Conservation (phyloP, 352 stramenopile species). For the Pilasporangium apinafurcum region DNA sequence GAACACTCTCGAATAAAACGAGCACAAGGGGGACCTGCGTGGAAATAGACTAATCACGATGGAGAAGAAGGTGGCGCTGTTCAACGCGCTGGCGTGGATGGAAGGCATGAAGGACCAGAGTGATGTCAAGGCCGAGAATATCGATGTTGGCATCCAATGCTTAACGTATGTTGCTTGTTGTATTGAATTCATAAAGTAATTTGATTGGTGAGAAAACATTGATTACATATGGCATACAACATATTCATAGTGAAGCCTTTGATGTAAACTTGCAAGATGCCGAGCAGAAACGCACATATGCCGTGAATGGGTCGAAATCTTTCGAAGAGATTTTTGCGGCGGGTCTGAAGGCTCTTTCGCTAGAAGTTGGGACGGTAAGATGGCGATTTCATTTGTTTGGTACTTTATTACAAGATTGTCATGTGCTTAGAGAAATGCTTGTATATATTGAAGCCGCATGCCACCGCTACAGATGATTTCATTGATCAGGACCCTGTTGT, state of each 20-base stretch:
- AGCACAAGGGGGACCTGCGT: background rate
- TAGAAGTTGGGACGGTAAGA: constrained; percentile 30
- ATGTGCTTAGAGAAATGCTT: too few species aligned
- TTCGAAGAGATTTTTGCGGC: constrained; percentile 73
- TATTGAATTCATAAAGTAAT: background rate
- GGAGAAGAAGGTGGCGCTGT: constrained; percentile 46
- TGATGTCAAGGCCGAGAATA: constrained; percentile 45
- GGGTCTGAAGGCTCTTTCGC: constrained; percentile 50
- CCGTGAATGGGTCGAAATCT: constrained; percentile 25
- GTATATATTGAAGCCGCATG: constrained; percentile 3
- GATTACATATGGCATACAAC: background rate
- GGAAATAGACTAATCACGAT: constrained; percentile 11
- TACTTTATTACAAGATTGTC: too few species aligned
- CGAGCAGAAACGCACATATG: constrained; percentile 42
- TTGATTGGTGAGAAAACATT: background rate
- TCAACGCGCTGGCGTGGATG: constrained; percentile 69
- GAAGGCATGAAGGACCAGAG: constrained; percentile 54
- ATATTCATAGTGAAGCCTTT: constrained; percentile 56
- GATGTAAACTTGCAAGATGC: constrained; percentile 49
- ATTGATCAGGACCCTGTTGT: constrained; percentile 67
- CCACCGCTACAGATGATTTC: constrained; percentile 11
- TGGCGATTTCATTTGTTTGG: too few species aligned
- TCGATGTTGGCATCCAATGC: constrained; percentile 61
- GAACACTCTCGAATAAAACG: constrained; percentile 9
- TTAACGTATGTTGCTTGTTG: constrained; percentile 29